Evolutionary conservation across 2,329 filamentous ascomycete genomes (phyloP), one percentile per base, ranked within the genome.

Genomic region (Nemania sp.): DNA sequence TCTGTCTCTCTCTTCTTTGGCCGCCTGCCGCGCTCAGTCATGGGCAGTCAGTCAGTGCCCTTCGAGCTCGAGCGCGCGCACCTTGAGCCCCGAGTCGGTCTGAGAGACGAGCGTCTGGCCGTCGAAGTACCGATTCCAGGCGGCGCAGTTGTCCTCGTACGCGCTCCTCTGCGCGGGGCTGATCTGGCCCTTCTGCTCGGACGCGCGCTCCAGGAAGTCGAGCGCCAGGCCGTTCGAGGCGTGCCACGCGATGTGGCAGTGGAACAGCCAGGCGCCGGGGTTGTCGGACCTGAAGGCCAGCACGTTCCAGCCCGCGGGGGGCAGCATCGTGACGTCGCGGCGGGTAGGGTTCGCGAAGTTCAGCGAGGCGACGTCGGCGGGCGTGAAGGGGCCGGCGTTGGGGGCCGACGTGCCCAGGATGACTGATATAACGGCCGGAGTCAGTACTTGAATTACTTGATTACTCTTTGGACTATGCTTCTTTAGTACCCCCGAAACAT

Each of bases 281-380:
- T 84, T 84, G 66, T 85, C 78, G 0, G 79, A 73, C 59, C 75
- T 65, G 68, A 82, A 84, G 0, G 78, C 81, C 20, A 85, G 72
- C 3, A 78, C 78, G 9, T 84, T 59, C 66, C 79, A 80, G 0
- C 82, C 82, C 15, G 69, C 69, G 0, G 67, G 70, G 0, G 77
- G 77, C 2, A 83, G 68, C 55, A 78, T 75, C 2, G 77, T 77
- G 0, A 77, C 79, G 65, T 84, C 82, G 20, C 82, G 74, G 0
- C 81, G 57, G 20, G 65, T 65, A 25, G 67, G 67, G 54, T 68
- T 68, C 2, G 58, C 50, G 37, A 56, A 57, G 32, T 59, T 62
- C 25, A 68, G 65, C 9, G 59, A 42, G 32, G 59, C 64, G 3
- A 57, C 55, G 35, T 39, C 35, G 3, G 34, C 29, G 13, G 45